Percentiles rank a stretch among this genome's conserved stretches.
phyloP scores from a whole-genome alignment of 176 grass and related monocot genomes.

The Hordeum marinum region DNA sequence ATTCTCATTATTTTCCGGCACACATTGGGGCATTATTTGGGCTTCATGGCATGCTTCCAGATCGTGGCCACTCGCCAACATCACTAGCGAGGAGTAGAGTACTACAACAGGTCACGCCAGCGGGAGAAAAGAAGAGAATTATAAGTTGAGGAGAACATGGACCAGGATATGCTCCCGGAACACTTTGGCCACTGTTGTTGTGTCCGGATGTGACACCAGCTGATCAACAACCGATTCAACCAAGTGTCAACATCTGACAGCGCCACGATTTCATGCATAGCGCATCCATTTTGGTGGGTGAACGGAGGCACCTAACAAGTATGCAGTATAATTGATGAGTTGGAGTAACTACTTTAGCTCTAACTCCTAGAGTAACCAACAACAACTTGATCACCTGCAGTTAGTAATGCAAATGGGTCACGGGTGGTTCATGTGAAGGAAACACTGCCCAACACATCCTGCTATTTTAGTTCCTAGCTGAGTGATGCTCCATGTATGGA shows the following conservation, averaged over 20 bases:
- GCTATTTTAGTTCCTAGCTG: neutral
- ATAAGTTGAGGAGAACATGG: constrained; percentile 17
- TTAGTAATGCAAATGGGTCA: neutral
- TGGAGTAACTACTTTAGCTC: neutral
- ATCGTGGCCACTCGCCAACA: neutral
- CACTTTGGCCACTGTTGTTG: neutral
- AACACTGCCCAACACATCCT: neutral
- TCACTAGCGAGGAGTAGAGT: neutral
- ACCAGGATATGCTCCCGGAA: neutral
- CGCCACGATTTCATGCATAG: neutral
- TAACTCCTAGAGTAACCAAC: no score
- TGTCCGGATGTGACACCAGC: constrained; percentile 3
- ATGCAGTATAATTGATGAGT: neutral
- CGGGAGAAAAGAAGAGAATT: neutral
- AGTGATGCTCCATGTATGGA: neutral
- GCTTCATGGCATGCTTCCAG: neutral
- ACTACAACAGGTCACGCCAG: neutral
- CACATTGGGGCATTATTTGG: neutral
- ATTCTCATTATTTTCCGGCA: neutral
- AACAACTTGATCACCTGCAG: neutral
- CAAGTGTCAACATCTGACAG: constrained; percentile 2
- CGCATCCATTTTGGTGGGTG: neutral
- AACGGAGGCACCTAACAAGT: neutral
- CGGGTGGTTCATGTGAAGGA: neutral
- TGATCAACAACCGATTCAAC: neutral